Base-by-base conservation (phyloP, 768 basidiomycete species). In the Coprinopsis marcescibilis region DNA sequence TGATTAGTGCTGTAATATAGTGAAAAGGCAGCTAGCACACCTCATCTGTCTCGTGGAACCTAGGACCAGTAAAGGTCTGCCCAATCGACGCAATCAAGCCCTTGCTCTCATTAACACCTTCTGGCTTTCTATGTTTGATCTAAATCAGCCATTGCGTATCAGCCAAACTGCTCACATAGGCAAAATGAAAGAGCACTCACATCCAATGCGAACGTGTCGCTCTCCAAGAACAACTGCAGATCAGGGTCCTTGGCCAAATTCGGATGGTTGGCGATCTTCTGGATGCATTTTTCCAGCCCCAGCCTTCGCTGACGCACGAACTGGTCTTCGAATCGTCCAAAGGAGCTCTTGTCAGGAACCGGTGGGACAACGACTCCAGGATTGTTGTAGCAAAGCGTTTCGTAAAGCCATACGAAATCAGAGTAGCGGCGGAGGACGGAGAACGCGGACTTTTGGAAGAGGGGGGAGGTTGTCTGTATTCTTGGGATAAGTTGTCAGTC, bases 311-410 rank as follows among this genome's bases (percentile, higher is more conserved):
- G 89, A 50, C 86, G 83, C 29, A 99, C 82, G 56, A 99, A 98
- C 23, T 85, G 78, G 41, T 92, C 83, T 55, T 92, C 89, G 64
- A 99, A 99, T 14, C 96, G 81, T 4, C 90, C 92, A 55, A 96
- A 89, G 0, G 90, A 70, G 51, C 86, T 90, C 73, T 99, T 99
- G 63, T 95, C 96, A 0, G 96, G 96, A 4, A 87, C 89, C 0
- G 95, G 95, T 6, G 96, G 96, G 0, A 99, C 92, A 30, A 98
- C 86, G 2, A 98, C 93, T 7, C 96, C 96, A 2, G 95, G 94
- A 59, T 98, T 98, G 65, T 97, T 97, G 55, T 67, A 61, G 0
- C 83, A 84, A 1, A 99, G 76, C 0, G 85, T 81, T 57, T 93
- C 91, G 63, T 89, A 96, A 1, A 99, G 66, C 96, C 96, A 98